Percentiles rank a stretch among this genome's conserved stretches.
phyloP scores from a whole-genome alignment of 2,329 filamentous ascomycete genomes.

The Hansfordia pulvinata region DNA sequence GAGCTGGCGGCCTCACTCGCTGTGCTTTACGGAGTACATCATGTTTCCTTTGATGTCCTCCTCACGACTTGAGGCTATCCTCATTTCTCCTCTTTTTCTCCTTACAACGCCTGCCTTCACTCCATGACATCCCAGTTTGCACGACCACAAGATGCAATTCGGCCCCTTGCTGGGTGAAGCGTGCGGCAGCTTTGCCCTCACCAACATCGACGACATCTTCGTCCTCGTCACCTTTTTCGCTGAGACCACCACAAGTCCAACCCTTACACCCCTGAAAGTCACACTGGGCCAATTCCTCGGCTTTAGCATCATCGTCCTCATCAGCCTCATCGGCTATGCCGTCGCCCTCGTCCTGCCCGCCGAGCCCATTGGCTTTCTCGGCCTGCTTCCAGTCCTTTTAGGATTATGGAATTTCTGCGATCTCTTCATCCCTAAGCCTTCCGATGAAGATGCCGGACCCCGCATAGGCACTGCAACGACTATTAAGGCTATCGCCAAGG shows the following conservation, averaged over 20 bases:
- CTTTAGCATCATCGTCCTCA: constrained; percentile 18
- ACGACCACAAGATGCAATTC: no score
- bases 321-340: constrained; percentile 21
- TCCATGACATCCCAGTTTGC: no score
- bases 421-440: constrained; percentile 6
- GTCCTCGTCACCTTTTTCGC: constrained; percentile 22
- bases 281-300: constrained; percentile 15
- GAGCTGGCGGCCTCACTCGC: no score
- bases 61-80: no score
- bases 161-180: no score
- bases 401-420: constrained; percentile 16
- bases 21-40: no score
- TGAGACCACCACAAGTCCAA: constrained; percentile 14
- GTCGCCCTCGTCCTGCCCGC: constrained; percentile 16
- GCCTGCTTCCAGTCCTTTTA: constrained; percentile 17
- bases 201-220: constrained; percentile 23
- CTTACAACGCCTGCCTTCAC: no score
- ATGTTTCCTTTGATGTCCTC: no score
- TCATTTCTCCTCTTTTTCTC: no score
- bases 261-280: constrained; percentile 10
- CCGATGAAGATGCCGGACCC: constrained; percentile 7
- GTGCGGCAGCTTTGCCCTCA: constrained; percentile 14
- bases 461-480: no score
- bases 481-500: constrained; percentile 15
- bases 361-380: constrained; percentile 21